A percentile compares a stretch with the other conserved stretches of the same genome.
These are phyloP conservation scores for Komagataella pseudopastoris DNA, from an alignment of 805 yeast species.

Conservation along the genomic window DNA sequence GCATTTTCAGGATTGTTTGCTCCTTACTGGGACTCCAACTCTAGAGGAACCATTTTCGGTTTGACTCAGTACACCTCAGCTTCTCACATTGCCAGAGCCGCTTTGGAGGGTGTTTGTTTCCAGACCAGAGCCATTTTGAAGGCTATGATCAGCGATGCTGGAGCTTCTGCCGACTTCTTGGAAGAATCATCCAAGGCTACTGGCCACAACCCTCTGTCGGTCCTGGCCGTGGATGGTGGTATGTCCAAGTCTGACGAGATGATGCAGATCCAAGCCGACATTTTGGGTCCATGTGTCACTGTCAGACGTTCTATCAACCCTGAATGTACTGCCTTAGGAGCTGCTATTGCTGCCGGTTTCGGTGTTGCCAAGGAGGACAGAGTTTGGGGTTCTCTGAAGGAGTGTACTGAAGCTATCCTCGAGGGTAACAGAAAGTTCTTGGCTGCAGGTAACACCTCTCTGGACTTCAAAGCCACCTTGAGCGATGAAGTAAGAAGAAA, in stretches of 20 bases:
- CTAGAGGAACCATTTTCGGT: constrained; percentile 88
- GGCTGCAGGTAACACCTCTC: background rate
- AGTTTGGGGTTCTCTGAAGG: constrained; percentile 66
- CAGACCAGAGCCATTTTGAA: constrained; percentile 84
- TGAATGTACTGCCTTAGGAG: constrained; percentile 93
- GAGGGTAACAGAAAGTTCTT: constrained; percentile 15
- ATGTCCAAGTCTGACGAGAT: constrained; percentile 85
- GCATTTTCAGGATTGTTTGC: constrained; percentile 92
- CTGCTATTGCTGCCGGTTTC: constrained; percentile 91
- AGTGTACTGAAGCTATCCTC: constrained; percentile 33
- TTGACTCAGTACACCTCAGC: constrained; percentile 88
- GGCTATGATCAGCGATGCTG: constrained; percentile 82
- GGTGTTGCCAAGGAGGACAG: constrained; percentile 33
- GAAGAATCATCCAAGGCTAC: constrained; percentile 30
- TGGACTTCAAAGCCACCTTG: constrained; percentile 20
- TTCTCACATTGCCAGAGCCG: constrained; percentile 87
- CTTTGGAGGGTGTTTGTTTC: constrained; percentile 88
- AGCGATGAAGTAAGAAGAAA: constrained; percentile 45
- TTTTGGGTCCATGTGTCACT: constrained; percentile 75
- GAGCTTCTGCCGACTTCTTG: constrained; percentile 42
- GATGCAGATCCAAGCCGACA: constrained; percentile 88
- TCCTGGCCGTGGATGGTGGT: constrained; percentile 85
- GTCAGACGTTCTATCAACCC: constrained; percentile 71
- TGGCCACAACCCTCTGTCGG: constrained; percentile 28
- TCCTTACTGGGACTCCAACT: constrained; percentile 90